Evolutionary conservation across 805 yeast genomes (phyloP).

Genomic region (Yarrowia osloensis): DNA sequence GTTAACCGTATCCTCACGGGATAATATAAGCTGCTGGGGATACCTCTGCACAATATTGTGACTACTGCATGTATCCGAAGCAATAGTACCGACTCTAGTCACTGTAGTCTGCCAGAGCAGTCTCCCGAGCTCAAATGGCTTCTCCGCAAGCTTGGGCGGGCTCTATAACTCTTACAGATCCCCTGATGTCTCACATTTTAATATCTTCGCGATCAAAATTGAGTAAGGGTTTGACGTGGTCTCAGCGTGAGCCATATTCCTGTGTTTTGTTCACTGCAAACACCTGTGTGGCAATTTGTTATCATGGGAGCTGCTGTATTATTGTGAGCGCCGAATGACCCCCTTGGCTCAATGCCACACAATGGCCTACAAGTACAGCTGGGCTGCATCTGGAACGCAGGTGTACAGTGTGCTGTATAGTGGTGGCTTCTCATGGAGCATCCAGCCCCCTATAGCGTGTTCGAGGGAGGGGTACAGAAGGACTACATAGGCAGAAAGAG

Average conservation of each 20-base stretch:
- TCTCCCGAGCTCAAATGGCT: neutral
- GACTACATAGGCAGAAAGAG: too few relatives aligned
- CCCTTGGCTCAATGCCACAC: neutral
- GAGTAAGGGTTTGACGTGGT: neutral
- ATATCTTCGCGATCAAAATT: neutral
- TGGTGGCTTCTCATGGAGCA: neutral
- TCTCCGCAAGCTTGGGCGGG: neutral
- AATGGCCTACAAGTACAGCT: neutral
- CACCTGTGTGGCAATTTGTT: neutral
- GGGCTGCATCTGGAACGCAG: neutral
- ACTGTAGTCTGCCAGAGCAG: too few relatives aligned
- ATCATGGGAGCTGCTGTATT: neutral
- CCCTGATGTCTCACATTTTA: constrained; percentile 7
- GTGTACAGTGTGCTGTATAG: constrained; percentile 17
- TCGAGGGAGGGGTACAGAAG: neutral
- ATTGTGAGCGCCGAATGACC: neutral
- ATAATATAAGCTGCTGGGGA: too few relatives aligned
- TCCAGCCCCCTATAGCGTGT: neutral
- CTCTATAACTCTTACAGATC: too few relatives aligned
- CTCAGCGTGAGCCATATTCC: neutral
- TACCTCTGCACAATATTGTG: too few relatives aligned
- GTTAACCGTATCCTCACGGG: too few relatives aligned
- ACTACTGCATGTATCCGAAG: too few relatives aligned
- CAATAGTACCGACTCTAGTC: too few relatives aligned
- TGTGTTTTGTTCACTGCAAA: too few relatives aligned